A percentile compares a stretch with the other conserved stretches of the same genome.
phyloP scores from a whole-genome alignment of 495 filamentous ascomycete genomes.

The Pseudoneurospora amorphoporcata region DNA sequence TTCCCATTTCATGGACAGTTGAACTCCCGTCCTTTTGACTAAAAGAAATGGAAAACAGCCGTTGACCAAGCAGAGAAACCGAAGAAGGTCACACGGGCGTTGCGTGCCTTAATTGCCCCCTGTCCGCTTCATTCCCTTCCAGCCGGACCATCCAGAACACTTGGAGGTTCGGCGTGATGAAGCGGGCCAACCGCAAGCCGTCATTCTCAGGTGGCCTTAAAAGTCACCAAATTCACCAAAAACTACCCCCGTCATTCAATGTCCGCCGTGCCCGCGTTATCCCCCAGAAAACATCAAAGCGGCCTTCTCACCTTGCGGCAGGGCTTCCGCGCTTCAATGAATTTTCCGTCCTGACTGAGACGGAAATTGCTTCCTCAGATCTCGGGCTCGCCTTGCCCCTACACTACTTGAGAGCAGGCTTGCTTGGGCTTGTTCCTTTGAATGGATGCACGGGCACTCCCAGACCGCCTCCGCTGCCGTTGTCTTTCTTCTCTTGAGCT shows the following conservation, averaged over 20 bases:
- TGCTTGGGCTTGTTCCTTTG: not conserved
- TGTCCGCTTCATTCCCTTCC: slow-evolving; percentile 10
- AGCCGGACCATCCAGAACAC: slow-evolving; percentile 3
- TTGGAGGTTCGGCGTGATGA: not conserved
- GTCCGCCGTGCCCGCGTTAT: not conserved
- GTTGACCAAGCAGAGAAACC: slow-evolving; percentile 16
- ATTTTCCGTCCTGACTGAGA: not conserved
- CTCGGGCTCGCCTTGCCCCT: not conserved
- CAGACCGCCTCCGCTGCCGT: not conserved
- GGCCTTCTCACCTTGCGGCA: not conserved
- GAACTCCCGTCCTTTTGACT: slow-evolving; percentile 9
- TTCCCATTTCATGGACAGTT: not conserved
- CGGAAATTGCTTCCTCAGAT: not conserved
- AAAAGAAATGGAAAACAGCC: slow-evolving; percentile 6
- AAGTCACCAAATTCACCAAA: not conserved
- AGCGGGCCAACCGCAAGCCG: not conserved
- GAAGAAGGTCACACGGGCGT: slow-evolving; percentile 16
- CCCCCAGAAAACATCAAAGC: not conserved
- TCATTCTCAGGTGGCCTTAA: not conserved
- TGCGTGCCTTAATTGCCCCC: slow-evolving; percentile 1
- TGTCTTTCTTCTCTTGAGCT: not conserved
- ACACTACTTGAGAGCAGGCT: not conserved
- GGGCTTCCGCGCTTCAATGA: not conserved
- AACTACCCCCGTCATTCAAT: not conserved
- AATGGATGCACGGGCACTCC: not conserved